Evolutionary conservation across 225 moss, liverwort and hornwort genomes (phyloP).

Genomic region (Pseudoscleropodium purum): DNA sequence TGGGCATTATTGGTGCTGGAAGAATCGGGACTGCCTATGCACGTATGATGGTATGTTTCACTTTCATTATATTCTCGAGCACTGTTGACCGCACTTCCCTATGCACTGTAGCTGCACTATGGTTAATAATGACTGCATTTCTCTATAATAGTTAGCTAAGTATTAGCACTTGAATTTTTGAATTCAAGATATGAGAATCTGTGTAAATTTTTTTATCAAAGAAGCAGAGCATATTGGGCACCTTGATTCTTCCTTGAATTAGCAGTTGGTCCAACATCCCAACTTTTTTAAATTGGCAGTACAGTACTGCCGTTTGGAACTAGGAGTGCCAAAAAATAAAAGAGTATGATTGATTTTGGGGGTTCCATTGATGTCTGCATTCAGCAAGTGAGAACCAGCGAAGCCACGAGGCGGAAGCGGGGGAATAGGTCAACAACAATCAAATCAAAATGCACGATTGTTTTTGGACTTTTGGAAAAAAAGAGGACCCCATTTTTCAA

Average conservation of each 20-base stretch:
- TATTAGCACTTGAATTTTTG: background rate
- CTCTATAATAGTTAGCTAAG: background rate
- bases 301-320: too few relatives aligned
- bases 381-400: too few relatives aligned
- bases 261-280: background rate
- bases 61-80: background rate
- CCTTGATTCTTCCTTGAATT: background rate
- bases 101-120: background rate
- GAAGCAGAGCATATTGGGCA: background rate
- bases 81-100: background rate
- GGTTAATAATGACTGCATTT: background rate
- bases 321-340: too few relatives aligned
- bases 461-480: too few relatives aligned
- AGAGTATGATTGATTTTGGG: too few relatives aligned
- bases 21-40: conserved; percentile 95
- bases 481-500: too few relatives aligned
- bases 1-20: conserved; percentile 95
- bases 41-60: conserved; percentile 81
- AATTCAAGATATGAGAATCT: background rate
- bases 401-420: too few relatives aligned
- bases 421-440: too few relatives aligned
- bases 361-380: too few relatives aligned
- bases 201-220: too few relatives aligned
- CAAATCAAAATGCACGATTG: too few relatives aligned
- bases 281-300: too few relatives aligned